These are phyloP conservation scores for Phytophthora ramorum DNA, from an alignment of 352 stramenopile species.

Conservation along the genomic window DNA sequence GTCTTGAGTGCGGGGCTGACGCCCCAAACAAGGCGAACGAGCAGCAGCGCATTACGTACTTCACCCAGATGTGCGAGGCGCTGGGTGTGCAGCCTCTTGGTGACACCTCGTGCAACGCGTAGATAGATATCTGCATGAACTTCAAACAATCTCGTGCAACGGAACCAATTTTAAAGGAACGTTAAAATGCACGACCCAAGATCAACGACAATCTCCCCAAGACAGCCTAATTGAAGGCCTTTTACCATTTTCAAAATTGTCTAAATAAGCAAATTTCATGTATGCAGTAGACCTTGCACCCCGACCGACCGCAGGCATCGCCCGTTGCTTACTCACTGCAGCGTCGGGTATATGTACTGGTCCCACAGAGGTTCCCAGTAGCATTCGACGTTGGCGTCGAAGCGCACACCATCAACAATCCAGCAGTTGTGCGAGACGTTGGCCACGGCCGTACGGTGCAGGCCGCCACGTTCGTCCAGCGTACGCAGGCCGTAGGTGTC, in stretches of 20 bases:
- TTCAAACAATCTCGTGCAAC: no score
- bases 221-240: no score
- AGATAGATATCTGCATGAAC: no score
- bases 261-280: no score
- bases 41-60: conserved; percentile 45
- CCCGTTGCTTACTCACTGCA: conserved; percentile 9
- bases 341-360: conserved; percentile 75
- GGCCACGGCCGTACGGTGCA: conserved; percentile 27
- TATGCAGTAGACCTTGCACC: no score
- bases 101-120: conserved; percentile 9
- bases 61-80: conserved; percentile 33
- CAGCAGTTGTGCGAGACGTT: conserved; percentile 41
- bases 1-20: conserved; percentile 45
- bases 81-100: conserved; percentile 41
- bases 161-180: no score
- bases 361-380: conserved; percentile 82
- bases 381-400: conserved; percentile 77
- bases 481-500: conserved; percentile 46
- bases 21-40: conserved; percentile 49
- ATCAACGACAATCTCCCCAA: no score
- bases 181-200: no score
- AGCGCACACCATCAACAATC: conserved; percentile 61
- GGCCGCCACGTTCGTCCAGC: conserved; percentile 29
- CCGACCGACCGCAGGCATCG: no score
- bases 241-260: no score